A percentile compares a stretch with the other conserved stretches of the same genome.
phyloP scores from a whole-genome alignment of 805 yeast species.

The Saturnispora sanitii region DNA sequence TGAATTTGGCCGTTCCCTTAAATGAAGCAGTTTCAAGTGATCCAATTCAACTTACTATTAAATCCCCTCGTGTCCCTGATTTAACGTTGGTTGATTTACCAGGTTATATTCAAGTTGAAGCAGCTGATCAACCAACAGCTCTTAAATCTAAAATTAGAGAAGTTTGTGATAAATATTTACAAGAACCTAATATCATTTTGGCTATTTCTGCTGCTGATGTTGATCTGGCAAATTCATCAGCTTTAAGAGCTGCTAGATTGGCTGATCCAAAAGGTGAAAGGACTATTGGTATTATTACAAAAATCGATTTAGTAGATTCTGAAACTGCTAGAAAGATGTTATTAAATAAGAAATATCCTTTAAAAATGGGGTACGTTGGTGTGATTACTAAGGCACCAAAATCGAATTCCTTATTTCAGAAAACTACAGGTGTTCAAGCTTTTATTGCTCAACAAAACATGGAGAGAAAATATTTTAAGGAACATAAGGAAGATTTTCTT shows the following conservation, averaged over 20 bases:
- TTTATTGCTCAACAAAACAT: conserved; percentile 59
- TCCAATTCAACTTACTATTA: conserved; percentile 86
- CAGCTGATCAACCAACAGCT: conserved; percentile 88
- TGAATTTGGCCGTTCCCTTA: conserved; percentile 87
- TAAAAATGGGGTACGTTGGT: conserved; percentile 96
- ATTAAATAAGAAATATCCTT: conserved; percentile 74
- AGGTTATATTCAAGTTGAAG: conserved; percentile 94
- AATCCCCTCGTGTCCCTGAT: conserved; percentile 87
- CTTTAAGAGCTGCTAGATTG: conserved; percentile 76
- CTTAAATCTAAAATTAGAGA: conserved; percentile 69
- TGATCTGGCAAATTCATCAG: conserved; percentile 92
- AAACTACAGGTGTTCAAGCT: conserved; percentile 50
- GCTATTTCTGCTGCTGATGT: conserved; percentile 98
- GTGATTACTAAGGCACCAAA: conserved; percentile 75
- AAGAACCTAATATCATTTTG: conserved; percentile 85
- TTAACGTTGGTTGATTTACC: conserved; percentile 91
- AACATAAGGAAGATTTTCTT: conserved; percentile 45
- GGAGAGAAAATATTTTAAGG: conserved; percentile 55
- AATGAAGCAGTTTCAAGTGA: conserved; percentile 82
- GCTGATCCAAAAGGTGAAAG: conserved; percentile 94
- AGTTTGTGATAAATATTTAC: conserved; percentile 76
- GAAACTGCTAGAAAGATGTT: conserved; percentile 57
- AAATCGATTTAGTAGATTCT: conserved; percentile 82
- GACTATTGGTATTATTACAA: conserved; percentile 93
- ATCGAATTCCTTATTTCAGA: conserved; percentile 37